Evolutionary conservation across 192 early-diverging fungal genomes (phyloP), one percentile per base, ranked within the genome.

Genomic region (Coemansia biformis): DNA sequence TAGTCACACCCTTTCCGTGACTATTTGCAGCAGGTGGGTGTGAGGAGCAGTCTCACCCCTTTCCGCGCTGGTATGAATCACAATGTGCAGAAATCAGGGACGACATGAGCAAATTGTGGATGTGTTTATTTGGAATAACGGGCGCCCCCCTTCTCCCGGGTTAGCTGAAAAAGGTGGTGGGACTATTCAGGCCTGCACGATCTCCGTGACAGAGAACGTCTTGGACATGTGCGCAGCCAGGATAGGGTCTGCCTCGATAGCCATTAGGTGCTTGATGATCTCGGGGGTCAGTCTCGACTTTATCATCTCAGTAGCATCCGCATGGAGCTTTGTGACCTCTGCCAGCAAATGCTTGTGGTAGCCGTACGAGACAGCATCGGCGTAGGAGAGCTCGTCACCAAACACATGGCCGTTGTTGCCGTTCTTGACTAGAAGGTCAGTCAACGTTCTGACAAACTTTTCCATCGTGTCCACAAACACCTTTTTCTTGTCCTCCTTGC

Each of bases 341-440:
- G 15, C 15, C 14, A 36, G 30, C n/a, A 63, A 12, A 18, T 29
- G 16, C 43, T 59, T 52, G 37, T 39, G 29, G 38, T 52, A 52
- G 11, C 48, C 48, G 41, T 59, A 59, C 8, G 29, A 5, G 7
- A 35, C 65, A 14, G 71, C 21, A 34, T 80, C 78, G n/a, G 60
- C 58, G 4, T 59, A 43, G 10, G 71, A 64, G 11, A 69, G 35
- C 26, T 51, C 37, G 32, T 61, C 35, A n/a, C 75, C 76, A 29
- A 78, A 38, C 24, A 54, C 63, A 38, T 68, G 63, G 5, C 76
- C 78, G 21, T 66, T 81, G 64, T 34, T 59, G 22, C 79, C 79
- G 44, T 81, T 79, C 12, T 67, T 51, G 21, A 49, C 33, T 19
- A 79, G 48, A 8, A 65, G 43, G 24, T 53, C 40, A 14, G 66